Percentiles rank a stretch among this genome's conserved stretches.
Evolutionary conservation across 2,329 filamentous ascomycete species (phyloP).

Genomic region (Hypoxylon sp.): DNA sequence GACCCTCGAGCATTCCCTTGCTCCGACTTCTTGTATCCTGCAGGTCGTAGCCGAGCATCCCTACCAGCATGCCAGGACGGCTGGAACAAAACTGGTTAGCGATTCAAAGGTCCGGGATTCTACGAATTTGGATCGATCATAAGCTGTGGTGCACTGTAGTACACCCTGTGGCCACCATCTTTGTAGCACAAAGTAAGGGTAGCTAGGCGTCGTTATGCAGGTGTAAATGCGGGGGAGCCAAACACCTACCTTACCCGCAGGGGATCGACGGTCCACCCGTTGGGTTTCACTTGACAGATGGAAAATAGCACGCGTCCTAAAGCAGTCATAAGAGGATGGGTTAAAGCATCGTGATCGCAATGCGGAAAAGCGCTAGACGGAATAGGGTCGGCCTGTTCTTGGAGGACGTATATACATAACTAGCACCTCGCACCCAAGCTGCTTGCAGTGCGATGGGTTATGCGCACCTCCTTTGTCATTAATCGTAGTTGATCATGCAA

Average conservation of each 20-base stretch:
- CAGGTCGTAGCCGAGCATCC: slow-evolving; percentile 40
- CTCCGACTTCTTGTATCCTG: slow-evolving; percentile 33
- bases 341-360: slow-evolving; percentile 44
- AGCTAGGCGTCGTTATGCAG: slow-evolving; percentile 37
- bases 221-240: slow-evolving; percentile 44
- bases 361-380: slow-evolving; percentile 38
- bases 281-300: slow-evolving; percentile 37
- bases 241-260: slow-evolving; percentile 36
- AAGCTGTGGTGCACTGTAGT: slow-evolving; percentile 28
- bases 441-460: slow-evolving; percentile 18
- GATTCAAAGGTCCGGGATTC: slow-evolving; percentile 30
- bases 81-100: slow-evolving; percentile 22
- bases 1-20: slow-evolving; percentile 38
- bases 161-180: slow-evolving; percentile 12
- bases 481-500: slow-evolving; percentile 23
- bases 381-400: slow-evolving; percentile 30
- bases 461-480: slow-evolving; percentile 26
- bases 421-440: slow-evolving; percentile 27
- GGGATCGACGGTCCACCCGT: slow-evolving; percentile 42
- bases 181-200: slow-evolving; percentile 19
- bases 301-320: slow-evolving; percentile 36
- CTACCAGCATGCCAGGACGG: slow-evolving; percentile 29
- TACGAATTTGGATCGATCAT: slow-evolving; percentile 42
- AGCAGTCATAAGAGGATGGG: slow-evolving; percentile 42
- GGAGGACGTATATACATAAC: slow-evolving; percentile 36